Evolutionary conservation across 2,329 filamentous ascomycete genomes (phyloP).

Genomic region (Fusarium hostae): DNA sequence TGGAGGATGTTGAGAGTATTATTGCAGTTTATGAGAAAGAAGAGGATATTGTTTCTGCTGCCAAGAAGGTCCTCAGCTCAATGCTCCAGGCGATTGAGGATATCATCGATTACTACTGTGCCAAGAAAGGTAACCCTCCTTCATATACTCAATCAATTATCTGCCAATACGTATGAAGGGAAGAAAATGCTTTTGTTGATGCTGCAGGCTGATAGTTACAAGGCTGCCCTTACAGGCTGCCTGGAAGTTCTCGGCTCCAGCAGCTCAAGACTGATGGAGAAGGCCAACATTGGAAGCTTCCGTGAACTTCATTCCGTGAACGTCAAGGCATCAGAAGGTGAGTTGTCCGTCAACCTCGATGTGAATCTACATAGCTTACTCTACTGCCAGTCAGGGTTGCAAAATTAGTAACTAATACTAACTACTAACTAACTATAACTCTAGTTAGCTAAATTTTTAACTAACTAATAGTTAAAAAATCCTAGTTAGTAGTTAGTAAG

Average conservation of each 20-base stretch:
- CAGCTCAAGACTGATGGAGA: neutral
- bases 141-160: accelerated
- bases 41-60: neutral
- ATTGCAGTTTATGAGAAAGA: neutral
- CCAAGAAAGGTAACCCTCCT: neutral
- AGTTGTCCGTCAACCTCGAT: accelerated
- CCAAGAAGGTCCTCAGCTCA: neutral
- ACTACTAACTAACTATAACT: no score
- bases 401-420: no score
- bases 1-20: neutral
- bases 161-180: accelerated
- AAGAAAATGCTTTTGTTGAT: neutral
- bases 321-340: neutral
- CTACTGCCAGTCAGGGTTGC: no score
- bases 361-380: accelerated
- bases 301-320: neutral
- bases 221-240: neutral
- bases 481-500: no score
- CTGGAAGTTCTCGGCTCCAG: neutral
- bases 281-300: neutral
- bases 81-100: neutral
- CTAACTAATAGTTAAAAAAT: no score
- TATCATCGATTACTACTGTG: neutral
- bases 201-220: neutral
- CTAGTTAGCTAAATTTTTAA: no score